Evolutionary conservation across 1,139 yeast genomes (phyloP).

Genomic region (Blastobotrys petasosporus): DNA sequence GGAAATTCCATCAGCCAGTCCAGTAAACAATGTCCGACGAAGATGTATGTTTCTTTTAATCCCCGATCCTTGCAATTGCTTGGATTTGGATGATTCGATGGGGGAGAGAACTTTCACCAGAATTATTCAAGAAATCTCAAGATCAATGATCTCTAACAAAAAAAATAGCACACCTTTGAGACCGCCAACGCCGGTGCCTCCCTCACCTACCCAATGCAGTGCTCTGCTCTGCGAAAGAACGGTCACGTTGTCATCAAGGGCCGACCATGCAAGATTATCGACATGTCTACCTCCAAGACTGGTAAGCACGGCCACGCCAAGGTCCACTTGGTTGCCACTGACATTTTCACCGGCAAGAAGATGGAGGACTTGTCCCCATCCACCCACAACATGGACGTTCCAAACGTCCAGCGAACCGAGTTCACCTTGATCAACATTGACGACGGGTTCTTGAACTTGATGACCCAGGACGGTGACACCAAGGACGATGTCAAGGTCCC

Average conservation of each 20-base stretch:
- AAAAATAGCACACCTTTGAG: conserved; percentile 77
- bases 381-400: conserved; percentile 99
- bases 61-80: not conserved
- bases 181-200: conserved; percentile 99
- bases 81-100: no score
- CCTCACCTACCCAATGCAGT: conserved; percentile 97
- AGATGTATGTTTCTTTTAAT: conserved; percentile 23
- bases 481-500: conserved; percentile 99
- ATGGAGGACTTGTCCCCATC: conserved; percentile 99
- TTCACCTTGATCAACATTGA: conserved; percentile 96
- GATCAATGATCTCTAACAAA: conserved; percentile 2
- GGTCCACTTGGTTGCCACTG: conserved; percentile 98
- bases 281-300: conserved; percentile 99
- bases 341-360: conserved; percentile 98
- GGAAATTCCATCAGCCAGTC: conserved; percentile 16
- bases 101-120: no score
- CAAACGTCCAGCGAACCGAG: conserved; percentile 93
- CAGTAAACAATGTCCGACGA: conserved; percentile 24
- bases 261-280: conserved; percentile 99
- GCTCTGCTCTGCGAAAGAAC: conserved; percentile 99
- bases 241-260: conserved; percentile 98
- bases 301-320: conserved; percentile 99
- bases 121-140: no score
- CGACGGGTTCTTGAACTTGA: conserved; percentile 94
- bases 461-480: conserved; percentile 96